Conservation (phyloP, 2,329 filamentous ascomycete genomes). For the Aureobasidium musti region DNA sequence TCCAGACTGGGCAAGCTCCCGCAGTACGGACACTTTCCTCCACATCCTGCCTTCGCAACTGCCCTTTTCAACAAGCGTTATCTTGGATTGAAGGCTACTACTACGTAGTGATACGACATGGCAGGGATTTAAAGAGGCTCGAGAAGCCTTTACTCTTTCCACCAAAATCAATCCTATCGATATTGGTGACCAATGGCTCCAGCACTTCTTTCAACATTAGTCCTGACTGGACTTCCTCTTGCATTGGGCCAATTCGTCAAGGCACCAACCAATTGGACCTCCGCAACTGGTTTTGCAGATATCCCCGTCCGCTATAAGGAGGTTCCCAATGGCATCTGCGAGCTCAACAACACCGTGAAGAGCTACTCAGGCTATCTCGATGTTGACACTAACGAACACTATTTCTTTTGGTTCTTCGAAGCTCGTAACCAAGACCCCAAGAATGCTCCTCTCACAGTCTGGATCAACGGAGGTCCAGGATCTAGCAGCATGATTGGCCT, state of each 20-base stretch:
- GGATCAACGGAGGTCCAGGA: conserved; percentile 64
- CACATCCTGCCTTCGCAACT: conserved; percentile 9
- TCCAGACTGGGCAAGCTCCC: conserved; percentile 17
- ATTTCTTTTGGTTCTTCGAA: conserved; percentile 62
- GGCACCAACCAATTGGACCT: conserved; percentile 49
- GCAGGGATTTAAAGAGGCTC: neutral
- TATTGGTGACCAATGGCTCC: conserved; percentile 5
- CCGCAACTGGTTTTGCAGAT: conserved; percentile 49
- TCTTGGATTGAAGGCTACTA: neutral
- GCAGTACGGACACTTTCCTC: conserved; percentile 1
- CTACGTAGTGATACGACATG: neutral
- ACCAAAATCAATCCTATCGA: neutral
- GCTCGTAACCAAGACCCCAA: conserved; percentile 53
- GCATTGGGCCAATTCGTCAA: conserved; percentile 49
- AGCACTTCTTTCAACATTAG: neutral
- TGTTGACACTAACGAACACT: conserved; percentile 54
- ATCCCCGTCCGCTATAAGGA: conserved; percentile 61
- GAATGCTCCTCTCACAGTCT: conserved; percentile 60
- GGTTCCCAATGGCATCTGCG: conserved; percentile 57
- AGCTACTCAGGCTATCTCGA: conserved; percentile 60
- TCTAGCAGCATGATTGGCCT: conserved; percentile 60
- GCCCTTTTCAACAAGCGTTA: conserved; percentile 25
- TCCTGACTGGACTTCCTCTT: conserved; percentile 20
- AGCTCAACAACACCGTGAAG: conserved; percentile 58
- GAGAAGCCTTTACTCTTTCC: neutral